A percentile compares a stretch with the other conserved stretches of the same genome.
phyloP scores from a whole-genome alignment of 208 protist species.

The Crithidia thermophila region DNA sequence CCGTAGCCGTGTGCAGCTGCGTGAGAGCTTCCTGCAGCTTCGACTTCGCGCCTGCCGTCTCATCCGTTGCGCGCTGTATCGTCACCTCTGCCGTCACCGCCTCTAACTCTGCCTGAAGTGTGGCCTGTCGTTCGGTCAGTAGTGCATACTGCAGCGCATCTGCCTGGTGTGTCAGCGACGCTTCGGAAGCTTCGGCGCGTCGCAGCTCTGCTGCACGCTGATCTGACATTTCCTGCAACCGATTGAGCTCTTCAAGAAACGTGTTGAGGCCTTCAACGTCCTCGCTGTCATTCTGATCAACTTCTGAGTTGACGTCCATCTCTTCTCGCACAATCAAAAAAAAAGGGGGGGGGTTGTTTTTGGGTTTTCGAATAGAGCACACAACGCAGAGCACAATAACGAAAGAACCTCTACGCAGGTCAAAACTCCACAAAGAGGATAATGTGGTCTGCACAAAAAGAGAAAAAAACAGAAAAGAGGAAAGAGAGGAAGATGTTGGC shows the following conservation, averaged over 20 bases:
- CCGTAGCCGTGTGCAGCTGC: no score
- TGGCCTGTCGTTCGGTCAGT: constrained; percentile 11
- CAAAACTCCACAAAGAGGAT: background rate
- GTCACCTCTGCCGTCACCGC: background rate
- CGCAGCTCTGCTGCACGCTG: constrained; percentile 9
- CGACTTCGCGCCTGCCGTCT: background rate
- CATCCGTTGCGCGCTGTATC: background rate
- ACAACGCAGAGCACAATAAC: no score
- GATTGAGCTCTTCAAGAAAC: constrained; percentile 34
- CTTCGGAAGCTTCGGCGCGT: constrained; percentile 3
- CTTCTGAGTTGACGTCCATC: background rate
- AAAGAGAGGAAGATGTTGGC: background rate
- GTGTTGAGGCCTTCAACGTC: background rate
- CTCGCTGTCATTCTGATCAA: background rate
- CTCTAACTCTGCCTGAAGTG: constrained; percentile 22
- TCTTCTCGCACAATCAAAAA: no score
- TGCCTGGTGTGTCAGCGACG: background rate
- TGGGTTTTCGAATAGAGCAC: no score
- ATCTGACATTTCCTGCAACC: constrained; percentile 13
- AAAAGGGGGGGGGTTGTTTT: no score
- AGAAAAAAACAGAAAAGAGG: background rate
- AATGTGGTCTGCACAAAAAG: no score
- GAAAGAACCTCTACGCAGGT: no score
- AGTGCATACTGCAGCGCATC: background rate
- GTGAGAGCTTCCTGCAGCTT: no score